phyloP scores from a whole-genome alignment of 2,329 filamentous ascomycete genomes.

The Cladophialophora chaetospira region DNA sequence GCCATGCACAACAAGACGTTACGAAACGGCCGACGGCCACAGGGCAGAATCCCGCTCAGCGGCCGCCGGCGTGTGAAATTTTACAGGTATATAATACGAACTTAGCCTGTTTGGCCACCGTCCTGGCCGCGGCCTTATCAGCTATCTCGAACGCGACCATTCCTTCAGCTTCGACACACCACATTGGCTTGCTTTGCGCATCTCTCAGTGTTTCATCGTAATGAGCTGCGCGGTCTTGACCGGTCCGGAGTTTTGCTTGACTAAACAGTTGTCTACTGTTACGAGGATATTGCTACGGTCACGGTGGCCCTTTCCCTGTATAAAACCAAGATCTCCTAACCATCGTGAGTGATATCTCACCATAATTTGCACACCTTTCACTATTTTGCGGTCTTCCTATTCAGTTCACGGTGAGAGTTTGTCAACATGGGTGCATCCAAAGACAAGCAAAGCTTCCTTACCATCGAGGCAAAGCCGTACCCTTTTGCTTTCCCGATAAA shows the following conservation, averaged over 20 bases:
- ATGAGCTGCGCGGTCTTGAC: neutral
- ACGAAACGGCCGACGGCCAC: conserved; percentile 25
- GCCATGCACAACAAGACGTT: neutral
- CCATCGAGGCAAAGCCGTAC: conserved; percentile 69
- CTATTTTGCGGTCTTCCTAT: neutral
- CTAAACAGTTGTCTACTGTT: conserved; percentile 9
- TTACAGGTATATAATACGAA: conserved; percentile 11
- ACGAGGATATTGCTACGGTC: neutral
- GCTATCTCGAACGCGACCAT: conserved; percentile 1
- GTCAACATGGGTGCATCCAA: conserved; percentile 35
- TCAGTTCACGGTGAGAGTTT: neutral
- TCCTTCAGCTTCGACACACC: neutral
- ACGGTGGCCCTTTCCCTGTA: neutral
- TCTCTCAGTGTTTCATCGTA: neutral
- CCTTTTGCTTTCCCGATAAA: conserved; percentile 50
- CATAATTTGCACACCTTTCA: neutral
- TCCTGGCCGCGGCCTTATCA: conserved; percentile 16
- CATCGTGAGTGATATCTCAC: neutral
- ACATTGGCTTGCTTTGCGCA: neutral
- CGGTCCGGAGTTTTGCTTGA: conserved; percentile 9
- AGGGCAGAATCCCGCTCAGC: neutral
- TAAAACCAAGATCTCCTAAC: conserved; percentile 12
- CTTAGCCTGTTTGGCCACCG: conserved; percentile 6
- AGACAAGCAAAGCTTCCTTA: conserved; percentile 68
- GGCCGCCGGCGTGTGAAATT: conserved; percentile 14